Percentiles rank a stretch among this genome's conserved stretches.
phyloP scores from a whole-genome alignment of 139 green algal genomes.

The Axilococcus clingmanii region DNA sequence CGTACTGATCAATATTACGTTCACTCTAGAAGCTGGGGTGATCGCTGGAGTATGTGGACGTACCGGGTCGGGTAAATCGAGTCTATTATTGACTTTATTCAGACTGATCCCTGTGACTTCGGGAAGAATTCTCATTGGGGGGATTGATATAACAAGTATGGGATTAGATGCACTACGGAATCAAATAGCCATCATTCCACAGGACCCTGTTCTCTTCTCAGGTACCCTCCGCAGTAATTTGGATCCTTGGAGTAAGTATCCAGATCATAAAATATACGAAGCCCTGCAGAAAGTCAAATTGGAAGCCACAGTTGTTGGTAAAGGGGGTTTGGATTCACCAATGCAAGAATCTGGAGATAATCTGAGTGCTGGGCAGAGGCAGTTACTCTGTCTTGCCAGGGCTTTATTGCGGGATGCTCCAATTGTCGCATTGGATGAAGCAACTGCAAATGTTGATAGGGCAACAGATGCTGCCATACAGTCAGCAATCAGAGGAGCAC shows the following conservation, averaged over 20 bases:
- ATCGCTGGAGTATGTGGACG: constrained; percentile 62
- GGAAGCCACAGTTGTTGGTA: constrained; percentile 11
- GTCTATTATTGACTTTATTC: constrained; percentile 75
- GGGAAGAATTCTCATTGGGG: constrained; percentile 62
- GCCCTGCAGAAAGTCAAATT: constrained; percentile 57
- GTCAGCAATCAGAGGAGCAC: constrained; percentile 1
- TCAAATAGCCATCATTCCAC: constrained; percentile 75
- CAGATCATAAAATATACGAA: constrained; percentile 54
- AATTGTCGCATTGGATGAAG: constrained; percentile 55
- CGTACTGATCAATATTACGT: constrained; percentile 58
- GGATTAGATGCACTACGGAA: constrained; percentile 58
- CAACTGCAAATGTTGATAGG: constrained; percentile 82
- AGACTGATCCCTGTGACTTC: constrained; percentile 59
- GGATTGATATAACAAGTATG: constrained; percentile 50
- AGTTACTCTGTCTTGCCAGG: constrained; percentile 85
- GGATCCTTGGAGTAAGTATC: constrained; percentile 56
- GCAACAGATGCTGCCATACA: constrained; percentile 73
- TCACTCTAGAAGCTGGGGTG: constrained; percentile 37
- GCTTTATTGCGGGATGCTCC: constrained; percentile 30
- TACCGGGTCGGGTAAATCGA: constrained; percentile 70
- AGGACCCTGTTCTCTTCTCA: constrained; percentile 71
- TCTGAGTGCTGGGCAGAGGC: constrained; percentile 70
- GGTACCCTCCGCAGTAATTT: constrained; percentile 70
- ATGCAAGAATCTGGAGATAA: constrained; percentile 75
- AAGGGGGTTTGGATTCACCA: constrained; percentile 53